Base-by-base conservation (phyloP, 441 rosid genomes). In the Melastoma candidum region DNA sequence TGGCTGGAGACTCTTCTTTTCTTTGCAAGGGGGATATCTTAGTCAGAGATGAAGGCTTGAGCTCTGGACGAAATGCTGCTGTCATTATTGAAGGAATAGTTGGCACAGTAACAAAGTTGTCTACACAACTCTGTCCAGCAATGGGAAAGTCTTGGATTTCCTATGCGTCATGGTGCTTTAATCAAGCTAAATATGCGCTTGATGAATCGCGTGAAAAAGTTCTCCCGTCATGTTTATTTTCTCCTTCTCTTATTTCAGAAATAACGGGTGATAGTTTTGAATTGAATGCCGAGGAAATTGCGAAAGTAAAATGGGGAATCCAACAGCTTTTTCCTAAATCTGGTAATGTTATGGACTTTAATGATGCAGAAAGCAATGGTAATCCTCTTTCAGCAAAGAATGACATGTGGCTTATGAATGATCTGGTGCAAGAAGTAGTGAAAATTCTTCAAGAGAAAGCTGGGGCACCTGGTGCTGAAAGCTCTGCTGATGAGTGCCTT, bases 91-190 rank as follows among this genome's bases (percentile, higher is more conserved):
- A 89, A 75, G 96, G 86, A 74, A 71, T 93, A 56, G 78, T 81
- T 48, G 95, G 99, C 48, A 83, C 83, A 29, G 79, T 76, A 63
- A 71, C 85, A 57, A 93, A 89, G 72, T 80, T 81, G 60, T 89
- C 99, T 49, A 86, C 99, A 51, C 81, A 71, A 71, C 90, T 93
- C 67, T 86, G 97, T 71, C 73, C 99, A 56, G 68, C 67, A 54
- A 83, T 93, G 99, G 97, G 87, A 27, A 93, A 89, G 77, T 76
- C 99, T 57, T 93, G 99, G 99, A 86, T 93, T 76, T 84, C 90
- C 53, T 93, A 93, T 76, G 97, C 88, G 48, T 74, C 90, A 57
- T 93, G 99, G 99, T 93, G 99, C 74, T 93, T 84, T 66, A 69
- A 47, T 76, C 97, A 84, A 71, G 99, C 95, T 47, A 79, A 63